Percentiles rank a stretch among this genome's conserved stretches.
phyloP scores from a whole-genome alignment of 1,284 basidiomycete genomes.

The Tilletia walkeri region DNA sequence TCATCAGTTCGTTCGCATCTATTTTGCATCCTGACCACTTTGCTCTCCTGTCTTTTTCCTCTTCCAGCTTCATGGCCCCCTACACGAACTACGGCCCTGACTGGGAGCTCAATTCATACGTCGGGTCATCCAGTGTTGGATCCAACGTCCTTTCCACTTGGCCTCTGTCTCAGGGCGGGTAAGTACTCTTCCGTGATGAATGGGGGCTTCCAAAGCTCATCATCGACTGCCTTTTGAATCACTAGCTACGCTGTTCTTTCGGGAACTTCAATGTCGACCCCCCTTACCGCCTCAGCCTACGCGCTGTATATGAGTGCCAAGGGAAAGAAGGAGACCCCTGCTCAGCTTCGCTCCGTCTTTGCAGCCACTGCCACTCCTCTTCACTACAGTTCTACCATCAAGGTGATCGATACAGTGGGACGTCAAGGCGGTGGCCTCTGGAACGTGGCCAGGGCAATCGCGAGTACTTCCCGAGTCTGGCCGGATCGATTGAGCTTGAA shows the following conservation, averaged over 20 bases:
- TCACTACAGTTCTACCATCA: slow-evolving; percentile 59
- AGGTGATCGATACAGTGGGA: slow-evolving; percentile 64
- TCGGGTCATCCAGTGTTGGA: background rate
- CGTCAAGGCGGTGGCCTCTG: slow-evolving; percentile 70
- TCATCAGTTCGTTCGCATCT: background rate
- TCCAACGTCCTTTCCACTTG: background rate
- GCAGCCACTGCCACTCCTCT: slow-evolving; percentile 65
- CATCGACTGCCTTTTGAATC: background rate
- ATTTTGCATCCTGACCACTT: background rate
- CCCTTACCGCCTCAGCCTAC: background rate
- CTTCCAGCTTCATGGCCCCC: background rate
- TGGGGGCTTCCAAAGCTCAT: too few species aligned
- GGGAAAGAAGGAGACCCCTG: slow-evolving; percentile 59
- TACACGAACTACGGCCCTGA: background rate
- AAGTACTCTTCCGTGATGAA: too few species aligned
- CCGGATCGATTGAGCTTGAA: slow-evolving; percentile 68
- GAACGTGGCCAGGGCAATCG: slow-evolving; percentile 66
- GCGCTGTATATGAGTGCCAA: slow-evolving; percentile 64
- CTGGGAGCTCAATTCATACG: background rate
- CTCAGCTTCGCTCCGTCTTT: slow-evolving; percentile 61
- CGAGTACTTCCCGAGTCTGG: slow-evolving; percentile 61
- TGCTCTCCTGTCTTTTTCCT: background rate
- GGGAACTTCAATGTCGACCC: background rate
- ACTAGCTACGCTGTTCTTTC: background rate
- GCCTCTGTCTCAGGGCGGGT: background rate